Conservation (phyloP, 2,329 filamentous ascomycete species). For the Alternaria incomplexa region DNA sequence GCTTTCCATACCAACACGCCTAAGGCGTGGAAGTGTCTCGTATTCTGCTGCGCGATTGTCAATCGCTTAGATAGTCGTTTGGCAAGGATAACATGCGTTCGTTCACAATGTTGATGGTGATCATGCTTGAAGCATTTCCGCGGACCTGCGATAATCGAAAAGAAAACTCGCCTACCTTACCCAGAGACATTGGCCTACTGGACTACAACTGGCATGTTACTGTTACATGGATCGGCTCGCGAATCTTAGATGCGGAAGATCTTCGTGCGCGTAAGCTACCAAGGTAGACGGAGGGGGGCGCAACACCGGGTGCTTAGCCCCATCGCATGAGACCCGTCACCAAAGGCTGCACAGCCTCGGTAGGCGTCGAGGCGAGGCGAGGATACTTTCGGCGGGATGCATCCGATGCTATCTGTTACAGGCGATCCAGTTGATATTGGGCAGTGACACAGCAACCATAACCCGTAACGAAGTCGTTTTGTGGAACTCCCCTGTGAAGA, state of each 20-base stretch:
- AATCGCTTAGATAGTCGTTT: neutral
- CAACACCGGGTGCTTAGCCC: neutral
- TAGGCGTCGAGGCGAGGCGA: neutral
- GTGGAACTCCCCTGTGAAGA: neutral
- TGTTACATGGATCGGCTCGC: slow-evolving; percentile 13
- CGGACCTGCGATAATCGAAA: neutral
- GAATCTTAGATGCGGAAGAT: slow-evolving; percentile 11
- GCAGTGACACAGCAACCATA: neutral
- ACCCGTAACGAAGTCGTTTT: neutral
- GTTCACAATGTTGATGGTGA: neutral
- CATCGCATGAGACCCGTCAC: neutral
- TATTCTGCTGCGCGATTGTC: neutral
- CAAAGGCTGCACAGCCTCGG: neutral
- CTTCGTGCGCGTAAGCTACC: neutral
- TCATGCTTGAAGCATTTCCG: neutral
- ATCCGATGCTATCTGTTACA: neutral
- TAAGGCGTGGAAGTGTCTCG: neutral
- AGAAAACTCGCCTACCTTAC: neutral
- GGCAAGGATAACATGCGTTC: neutral
- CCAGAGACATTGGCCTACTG: neutral
- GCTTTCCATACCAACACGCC: neutral
- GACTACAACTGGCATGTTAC: neutral
- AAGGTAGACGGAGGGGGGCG: neutral
- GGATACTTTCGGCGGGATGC: neutral
- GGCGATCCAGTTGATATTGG: neutral